A percentile compares a stretch with the other conserved stretches of the same genome.
These are phyloP conservation scores for Aaosphaeria arxii DNA, from an alignment of 2,329 filamentous ascomycete genomes.

Conservation along the genomic window DNA sequence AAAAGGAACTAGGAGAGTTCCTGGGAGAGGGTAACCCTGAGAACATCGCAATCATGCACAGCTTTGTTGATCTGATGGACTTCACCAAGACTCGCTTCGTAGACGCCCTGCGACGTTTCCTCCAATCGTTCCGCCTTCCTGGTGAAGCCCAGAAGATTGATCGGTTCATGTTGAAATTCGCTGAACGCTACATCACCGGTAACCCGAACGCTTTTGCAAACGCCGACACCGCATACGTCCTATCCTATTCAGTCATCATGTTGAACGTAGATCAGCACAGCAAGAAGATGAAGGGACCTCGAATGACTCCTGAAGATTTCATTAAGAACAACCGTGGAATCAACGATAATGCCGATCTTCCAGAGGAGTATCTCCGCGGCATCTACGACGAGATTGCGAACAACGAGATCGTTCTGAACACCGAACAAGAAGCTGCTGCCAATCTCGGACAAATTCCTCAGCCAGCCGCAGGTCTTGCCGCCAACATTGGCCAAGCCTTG, in stretches of 20 bases:
- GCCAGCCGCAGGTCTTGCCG: conserved; percentile 66
- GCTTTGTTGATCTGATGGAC: conserved; percentile 94
- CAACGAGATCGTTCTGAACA: conserved; percentile 93
- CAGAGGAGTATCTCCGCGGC: conserved; percentile 81
- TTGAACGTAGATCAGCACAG: conserved; percentile 96
- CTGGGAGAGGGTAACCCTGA: conserved; percentile 89
- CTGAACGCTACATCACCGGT: conserved; percentile 88
- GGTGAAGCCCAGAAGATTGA: conserved; percentile 99
- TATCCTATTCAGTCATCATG: conserved; percentile 95
- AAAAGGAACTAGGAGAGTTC: conserved; percentile 89
- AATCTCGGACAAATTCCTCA: conserved; percentile 64
- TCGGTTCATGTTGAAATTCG: conserved; percentile 99
- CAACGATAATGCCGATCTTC: conserved; percentile 91
- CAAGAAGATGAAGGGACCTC: conserved; percentile 71
- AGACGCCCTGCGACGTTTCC: conserved; percentile 83
- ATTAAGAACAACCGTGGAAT: conserved; percentile 99
- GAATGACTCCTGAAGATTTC: conserved; percentile 96
- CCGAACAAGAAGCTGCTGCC: conserved; percentile 85
- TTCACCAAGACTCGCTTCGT: conserved; percentile 90
- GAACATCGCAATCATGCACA: conserved; percentile 97
- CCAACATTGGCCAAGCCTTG: conserved; percentile 81
- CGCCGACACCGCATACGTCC: conserved; percentile 93
- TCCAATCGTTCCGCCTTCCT: conserved; percentile 91
- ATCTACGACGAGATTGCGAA: conserved; percentile 91
- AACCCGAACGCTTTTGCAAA: conserved; percentile 98